Percentiles rank a stretch among this genome's conserved stretches.
Conservation (phyloP, 257 asterid species). For the Lantana camara region DNA sequence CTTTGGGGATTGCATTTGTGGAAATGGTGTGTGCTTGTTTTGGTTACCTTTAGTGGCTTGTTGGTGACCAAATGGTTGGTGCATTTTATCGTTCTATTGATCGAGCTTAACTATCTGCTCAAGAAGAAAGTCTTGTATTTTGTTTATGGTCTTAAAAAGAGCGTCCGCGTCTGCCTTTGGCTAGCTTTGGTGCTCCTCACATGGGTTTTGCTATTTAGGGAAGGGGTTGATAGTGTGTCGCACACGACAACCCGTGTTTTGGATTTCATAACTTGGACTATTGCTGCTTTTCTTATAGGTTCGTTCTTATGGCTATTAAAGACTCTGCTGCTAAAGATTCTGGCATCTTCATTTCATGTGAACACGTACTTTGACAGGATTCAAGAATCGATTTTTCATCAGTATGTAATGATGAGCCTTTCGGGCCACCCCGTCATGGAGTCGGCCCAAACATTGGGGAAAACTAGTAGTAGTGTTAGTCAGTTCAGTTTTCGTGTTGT, state of each 20-base stretch:
- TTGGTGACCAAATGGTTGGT: slow-evolving; percentile 68
- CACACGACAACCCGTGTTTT: slow-evolving; percentile 36
- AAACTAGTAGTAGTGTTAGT: slow-evolving; percentile 52
- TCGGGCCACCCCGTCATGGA: slow-evolving; percentile 86
- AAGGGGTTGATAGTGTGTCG: slow-evolving; percentile 45
- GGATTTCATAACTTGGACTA: slow-evolving; percentile 77
- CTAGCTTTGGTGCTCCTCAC: slow-evolving; percentile 63
- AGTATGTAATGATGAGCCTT: slow-evolving; percentile 68
- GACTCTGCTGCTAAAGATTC: slow-evolving; percentile 73
- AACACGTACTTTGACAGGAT: slow-evolving; percentile 88
- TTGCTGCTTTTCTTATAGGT: slow-evolving; percentile 67
- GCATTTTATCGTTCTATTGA: slow-evolving; percentile 62
- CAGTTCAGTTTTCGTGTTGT: slow-evolving; percentile 63
- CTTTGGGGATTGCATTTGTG: slow-evolving; percentile 68
- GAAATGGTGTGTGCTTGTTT: slow-evolving; percentile 80
- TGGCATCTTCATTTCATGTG: slow-evolving; percentile 90
- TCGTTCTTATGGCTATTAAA: slow-evolving; percentile 81
- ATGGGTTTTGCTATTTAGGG: slow-evolving; percentile 64
- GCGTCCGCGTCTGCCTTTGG: slow-evolving; percentile 74
- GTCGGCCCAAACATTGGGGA: slow-evolving; percentile 54
- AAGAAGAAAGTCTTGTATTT: slow-evolving; percentile 82
- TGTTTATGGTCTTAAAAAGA: slow-evolving; percentile 74
- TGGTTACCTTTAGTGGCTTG: slow-evolving; percentile 86
- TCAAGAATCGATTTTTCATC: slow-evolving; percentile 86
- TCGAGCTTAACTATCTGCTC: slow-evolving; percentile 74